Percentiles rank a stretch among this genome's conserved stretches.
These are phyloP conservation scores for Eragrostis curvula DNA, from an alignment of 176 grass and related monocot genomes.

Conservation along the genomic window DNA sequence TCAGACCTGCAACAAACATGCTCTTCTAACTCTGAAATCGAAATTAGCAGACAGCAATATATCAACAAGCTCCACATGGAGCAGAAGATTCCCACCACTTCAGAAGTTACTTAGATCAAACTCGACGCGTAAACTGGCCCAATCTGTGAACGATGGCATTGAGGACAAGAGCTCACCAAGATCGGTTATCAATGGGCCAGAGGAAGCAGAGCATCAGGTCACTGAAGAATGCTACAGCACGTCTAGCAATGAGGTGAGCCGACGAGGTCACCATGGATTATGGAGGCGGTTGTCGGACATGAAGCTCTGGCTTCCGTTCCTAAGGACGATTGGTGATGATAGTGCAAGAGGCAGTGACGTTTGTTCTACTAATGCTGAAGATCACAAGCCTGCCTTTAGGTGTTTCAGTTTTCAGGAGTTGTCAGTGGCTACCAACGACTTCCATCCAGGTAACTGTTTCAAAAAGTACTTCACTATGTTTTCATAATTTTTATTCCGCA, in stretches of 20 bases:
- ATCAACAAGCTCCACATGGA: constrained; percentile 69
- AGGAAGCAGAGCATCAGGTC: constrained; percentile 45
- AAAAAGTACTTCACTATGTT: not conserved
- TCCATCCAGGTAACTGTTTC: constrained; percentile 61
- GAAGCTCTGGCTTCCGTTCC: constrained; percentile 71
- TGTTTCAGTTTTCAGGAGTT: constrained; percentile 84
- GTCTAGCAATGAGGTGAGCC: constrained; percentile 56
- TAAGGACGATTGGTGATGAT: constrained; percentile 50
- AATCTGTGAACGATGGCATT: constrained; percentile 31
- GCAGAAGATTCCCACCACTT: constrained; percentile 64
- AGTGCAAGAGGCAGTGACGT: constrained; percentile 51
- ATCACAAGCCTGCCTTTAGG: constrained; percentile 78
- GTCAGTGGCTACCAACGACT: constrained; percentile 71
- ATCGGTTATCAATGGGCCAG: constrained; percentile 68
- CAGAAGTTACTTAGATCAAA: constrained; percentile 71
- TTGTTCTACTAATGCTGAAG: constrained; percentile 46
- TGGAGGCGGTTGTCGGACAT: constrained; percentile 77
- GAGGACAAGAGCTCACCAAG: constrained; percentile 79
- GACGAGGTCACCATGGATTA: constrained; percentile 48
- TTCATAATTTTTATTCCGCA: not conserved
- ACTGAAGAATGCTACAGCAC: constrained; percentile 71
- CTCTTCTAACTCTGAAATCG: constrained; percentile 8
- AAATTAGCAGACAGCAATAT: constrained; percentile 49
- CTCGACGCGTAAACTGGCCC: constrained; percentile 53
- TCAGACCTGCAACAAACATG: not conserved